Evolutionary conservation across 2,329 filamentous ascomycete species (phyloP).

Genomic region (Xylaria sp.): DNA sequence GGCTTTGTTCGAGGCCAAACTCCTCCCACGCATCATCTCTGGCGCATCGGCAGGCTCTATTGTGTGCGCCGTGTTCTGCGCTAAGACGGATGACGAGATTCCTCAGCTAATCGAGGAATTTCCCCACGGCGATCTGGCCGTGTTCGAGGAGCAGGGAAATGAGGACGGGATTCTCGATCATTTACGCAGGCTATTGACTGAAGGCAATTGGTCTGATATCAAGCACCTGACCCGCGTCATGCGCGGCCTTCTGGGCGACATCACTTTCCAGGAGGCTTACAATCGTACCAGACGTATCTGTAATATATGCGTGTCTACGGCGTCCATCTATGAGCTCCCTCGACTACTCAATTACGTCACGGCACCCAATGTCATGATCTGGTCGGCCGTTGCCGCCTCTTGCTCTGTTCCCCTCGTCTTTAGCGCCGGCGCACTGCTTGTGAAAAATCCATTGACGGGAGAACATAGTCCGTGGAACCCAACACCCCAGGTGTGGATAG

Average conservation of each 20-base stretch:
- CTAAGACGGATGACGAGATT: conserved; percentile 81
- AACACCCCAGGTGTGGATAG: conserved; percentile 86
- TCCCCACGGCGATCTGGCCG: conserved; percentile 81
- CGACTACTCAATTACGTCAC: conserved; percentile 92
- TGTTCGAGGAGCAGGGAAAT: conserved; percentile 74
- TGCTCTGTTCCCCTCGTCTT: conserved; percentile 93
- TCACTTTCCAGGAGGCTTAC: conserved; percentile 96
- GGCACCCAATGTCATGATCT: conserved; percentile 92
- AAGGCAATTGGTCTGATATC: conserved; percentile 87
- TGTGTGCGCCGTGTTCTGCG: conserved; percentile 82
- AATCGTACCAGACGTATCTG: conserved; percentile 92
- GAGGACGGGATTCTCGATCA: conserved; percentile 74
- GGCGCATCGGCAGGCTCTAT: conserved; percentile 90
- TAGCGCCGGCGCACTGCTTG: conserved; percentile 78
- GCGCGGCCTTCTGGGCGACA: conserved; percentile 81
- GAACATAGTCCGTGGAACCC: conserved; percentile 86
- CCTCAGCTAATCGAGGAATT: conserved; percentile 75
- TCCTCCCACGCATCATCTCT: conserved; percentile 87
- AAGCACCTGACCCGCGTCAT: conserved; percentile 83
- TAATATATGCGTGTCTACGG: conserved; percentile 93
- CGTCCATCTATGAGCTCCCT: conserved; percentile 87
- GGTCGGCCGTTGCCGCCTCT: conserved; percentile 95
- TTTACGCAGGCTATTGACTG: conserved; percentile 78
- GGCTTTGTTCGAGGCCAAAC: conserved; percentile 76
- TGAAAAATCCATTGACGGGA: conserved; percentile 86